These are phyloP conservation scores for Parathielavia appendiculata DNA, from an alignment of 495 filamentous ascomycete species.

Conservation along the genomic window DNA sequence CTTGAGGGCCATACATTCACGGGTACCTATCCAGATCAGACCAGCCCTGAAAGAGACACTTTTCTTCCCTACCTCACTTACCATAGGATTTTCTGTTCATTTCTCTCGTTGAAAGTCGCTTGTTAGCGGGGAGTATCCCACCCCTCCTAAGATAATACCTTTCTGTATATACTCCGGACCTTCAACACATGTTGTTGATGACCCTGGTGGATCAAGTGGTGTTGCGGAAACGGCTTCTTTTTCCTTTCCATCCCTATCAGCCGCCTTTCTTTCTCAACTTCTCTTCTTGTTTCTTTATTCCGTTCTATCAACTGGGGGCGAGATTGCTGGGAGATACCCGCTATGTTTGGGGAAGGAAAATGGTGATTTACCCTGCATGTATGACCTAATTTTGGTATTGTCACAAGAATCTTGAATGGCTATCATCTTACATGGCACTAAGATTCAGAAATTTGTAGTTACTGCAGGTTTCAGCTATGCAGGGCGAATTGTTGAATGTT, in stretches of 20 bases:
- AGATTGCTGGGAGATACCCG: conserved; percentile 7
- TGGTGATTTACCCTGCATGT: neutral
- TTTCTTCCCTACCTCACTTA: neutral
- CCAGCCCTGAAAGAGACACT: neutral
- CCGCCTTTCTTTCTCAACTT: neutral
- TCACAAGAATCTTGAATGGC: neutral
- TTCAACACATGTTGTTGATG: neutral
- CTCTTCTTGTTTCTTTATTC: neutral
- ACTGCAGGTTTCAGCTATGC: no score
- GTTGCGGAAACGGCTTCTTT: neutral
- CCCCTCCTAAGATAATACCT: neutral
- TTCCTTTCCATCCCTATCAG: neutral
- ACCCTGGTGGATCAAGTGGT: neutral
- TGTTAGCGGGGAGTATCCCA: neutral
- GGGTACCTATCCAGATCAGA: neutral
- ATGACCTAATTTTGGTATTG: neutral
- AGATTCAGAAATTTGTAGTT: no score
- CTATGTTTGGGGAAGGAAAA: neutral
- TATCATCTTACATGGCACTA: no score
- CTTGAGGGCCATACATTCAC: no score
- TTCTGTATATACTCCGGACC: conserved; percentile 1
- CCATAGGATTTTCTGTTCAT: neutral
- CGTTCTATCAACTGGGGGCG: neutral
- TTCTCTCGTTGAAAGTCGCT: conserved; percentile 5
- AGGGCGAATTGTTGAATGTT: no score